These are phyloP conservation scores for Pisolithus thermaeus DNA, from an alignment of 1,284 basidiomycete genomes.

Conservation along the genomic window DNA sequence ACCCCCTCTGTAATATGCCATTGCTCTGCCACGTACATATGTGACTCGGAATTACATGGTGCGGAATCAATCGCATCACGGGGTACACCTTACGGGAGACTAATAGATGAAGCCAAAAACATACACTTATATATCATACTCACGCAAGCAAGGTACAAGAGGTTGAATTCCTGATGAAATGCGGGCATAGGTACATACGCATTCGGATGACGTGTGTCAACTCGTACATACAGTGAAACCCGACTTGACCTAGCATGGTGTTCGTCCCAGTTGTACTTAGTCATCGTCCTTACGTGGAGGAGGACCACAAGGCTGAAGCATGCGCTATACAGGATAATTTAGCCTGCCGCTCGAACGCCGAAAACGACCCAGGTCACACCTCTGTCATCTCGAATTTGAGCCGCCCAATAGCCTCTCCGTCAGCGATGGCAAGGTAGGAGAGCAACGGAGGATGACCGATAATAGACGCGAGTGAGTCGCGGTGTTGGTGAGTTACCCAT, in stretches of 20 bases:
- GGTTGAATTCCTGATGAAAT: too few relatives aligned
- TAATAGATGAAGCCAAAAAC: too few relatives aligned
- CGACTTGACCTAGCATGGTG: not conserved
- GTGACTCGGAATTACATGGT: too few relatives aligned
- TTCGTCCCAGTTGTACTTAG: constrained; percentile 10
- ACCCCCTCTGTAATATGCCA: too few relatives aligned
- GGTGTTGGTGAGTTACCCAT: constrained; percentile 96
- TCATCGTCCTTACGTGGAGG: constrained; percentile 93
- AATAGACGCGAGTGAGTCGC: constrained; percentile 90
- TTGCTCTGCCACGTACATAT: too few relatives aligned
- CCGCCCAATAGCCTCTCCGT: constrained; percentile 86
- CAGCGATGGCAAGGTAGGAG: constrained; percentile 88
- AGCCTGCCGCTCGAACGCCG: constrained; percentile 3
- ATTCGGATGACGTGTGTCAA: too few relatives aligned
- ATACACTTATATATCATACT: too few relatives aligned
- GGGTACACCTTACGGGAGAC: too few relatives aligned
- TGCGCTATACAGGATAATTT: constrained; percentile 52
- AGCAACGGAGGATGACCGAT: constrained; percentile 85
- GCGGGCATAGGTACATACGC: too few relatives aligned
- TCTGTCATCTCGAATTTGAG: constrained; percentile 95
- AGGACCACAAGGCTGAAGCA: constrained; percentile 98
- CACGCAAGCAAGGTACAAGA: too few relatives aligned
- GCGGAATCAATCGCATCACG: too few relatives aligned
- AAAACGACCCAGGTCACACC: constrained; percentile 41
- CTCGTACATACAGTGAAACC: too few relatives aligned